Evolutionary conservation across 2,329 filamentous ascomycete species (phyloP).

Genomic region (Ascochyta koolunga): DNA sequence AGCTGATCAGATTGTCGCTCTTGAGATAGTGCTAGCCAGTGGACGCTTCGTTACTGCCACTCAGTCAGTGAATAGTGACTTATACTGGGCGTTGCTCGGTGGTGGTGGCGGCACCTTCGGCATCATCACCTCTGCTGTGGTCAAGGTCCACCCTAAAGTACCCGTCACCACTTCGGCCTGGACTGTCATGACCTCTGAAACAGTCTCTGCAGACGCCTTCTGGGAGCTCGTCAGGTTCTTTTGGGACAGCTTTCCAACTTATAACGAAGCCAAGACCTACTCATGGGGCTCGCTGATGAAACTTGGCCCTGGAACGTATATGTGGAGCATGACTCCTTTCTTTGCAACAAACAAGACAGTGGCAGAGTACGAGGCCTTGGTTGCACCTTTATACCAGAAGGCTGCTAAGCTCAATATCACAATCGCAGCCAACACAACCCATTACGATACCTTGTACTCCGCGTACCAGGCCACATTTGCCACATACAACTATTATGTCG

Average conservation of each 20-base stretch:
- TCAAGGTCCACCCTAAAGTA: slow-evolving; percentile 41
- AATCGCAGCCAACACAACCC: slow-evolving; percentile 26
- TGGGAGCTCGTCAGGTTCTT: slow-evolving; percentile 33
- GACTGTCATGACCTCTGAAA: slow-evolving; percentile 33
- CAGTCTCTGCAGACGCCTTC: slow-evolving; percentile 40
- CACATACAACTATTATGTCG: slow-evolving; percentile 33
- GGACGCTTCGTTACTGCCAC: slow-evolving; percentile 35
- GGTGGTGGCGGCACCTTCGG: slow-evolving; percentile 46
- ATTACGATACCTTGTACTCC: slow-evolving; percentile 36
- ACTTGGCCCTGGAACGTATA: slow-evolving; percentile 28
- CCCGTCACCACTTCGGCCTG: slow-evolving; percentile 42
- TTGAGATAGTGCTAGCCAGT: slow-evolving; percentile 41
- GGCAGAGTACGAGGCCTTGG: slow-evolving; percentile 27
- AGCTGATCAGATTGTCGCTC: slow-evolving; percentile 45
- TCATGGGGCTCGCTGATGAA: slow-evolving; percentile 35
- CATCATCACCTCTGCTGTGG: slow-evolving; percentile 42
- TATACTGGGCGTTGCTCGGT: slow-evolving; percentile 50
- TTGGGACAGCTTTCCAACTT: slow-evolving; percentile 32
- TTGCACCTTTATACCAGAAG: slow-evolving; percentile 34
- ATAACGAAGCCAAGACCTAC: slow-evolving; percentile 36
- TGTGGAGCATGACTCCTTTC: slow-evolving; percentile 37
- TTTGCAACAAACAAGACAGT: slow-evolving; percentile 37
- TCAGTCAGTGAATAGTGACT: slow-evolving; percentile 41
- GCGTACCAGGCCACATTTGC: slow-evolving; percentile 41
- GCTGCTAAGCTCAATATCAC: slow-evolving; percentile 32